Base-by-base conservation (phyloP, 805 yeast genomes). In the Naumovozyma castellii region DNA sequence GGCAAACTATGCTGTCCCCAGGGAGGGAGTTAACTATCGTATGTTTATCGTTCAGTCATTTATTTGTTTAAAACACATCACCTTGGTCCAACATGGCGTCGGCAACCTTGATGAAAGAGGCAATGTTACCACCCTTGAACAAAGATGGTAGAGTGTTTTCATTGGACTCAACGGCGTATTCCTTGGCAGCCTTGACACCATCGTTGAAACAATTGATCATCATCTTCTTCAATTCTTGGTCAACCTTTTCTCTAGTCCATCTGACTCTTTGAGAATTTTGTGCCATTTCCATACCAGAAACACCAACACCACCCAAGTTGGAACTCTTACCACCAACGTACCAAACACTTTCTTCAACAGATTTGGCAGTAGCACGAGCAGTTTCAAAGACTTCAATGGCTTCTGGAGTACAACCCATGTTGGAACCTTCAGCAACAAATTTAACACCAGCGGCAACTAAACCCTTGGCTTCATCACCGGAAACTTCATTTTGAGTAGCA, bases 241-340 rank as follows among this genome's bases (percentile, higher is more conserved):
- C 97, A 56, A 90, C 97, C 71, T 85, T 86, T 73, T 87, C 96
- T 44, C 79, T 56, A 48, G 95, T 76, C 97, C 97, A 92, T 52
- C 70, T 67, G 51, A 79, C 77, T 75, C 97, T 84, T 65, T 83
- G 94, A 43, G 97, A 85, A 84, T 90, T 92, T 75, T 90, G 98
- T 50, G 97, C 97, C 98, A 90, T 92, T 76, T 90, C 98, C 53
- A 90, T 76, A 62, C 97, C 97, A 44, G 96, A 86, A 43, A 88
- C 97, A 43, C 96, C 95, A 56, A 90, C 98, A 80, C 98, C 98
- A 72, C 97, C 98, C 72, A 94, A 83, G 80, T 90, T 90, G 60
- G 97, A 90, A 55, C 97, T 97, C 78, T 90, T 90, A 71, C 97
- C 97, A 64, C 97, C 97, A 59, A 95, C 97, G 71, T 88, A 90